phyloP scores from a whole-genome alignment of 352 stramenopile species.

The Blastocystis sp. region DNA sequence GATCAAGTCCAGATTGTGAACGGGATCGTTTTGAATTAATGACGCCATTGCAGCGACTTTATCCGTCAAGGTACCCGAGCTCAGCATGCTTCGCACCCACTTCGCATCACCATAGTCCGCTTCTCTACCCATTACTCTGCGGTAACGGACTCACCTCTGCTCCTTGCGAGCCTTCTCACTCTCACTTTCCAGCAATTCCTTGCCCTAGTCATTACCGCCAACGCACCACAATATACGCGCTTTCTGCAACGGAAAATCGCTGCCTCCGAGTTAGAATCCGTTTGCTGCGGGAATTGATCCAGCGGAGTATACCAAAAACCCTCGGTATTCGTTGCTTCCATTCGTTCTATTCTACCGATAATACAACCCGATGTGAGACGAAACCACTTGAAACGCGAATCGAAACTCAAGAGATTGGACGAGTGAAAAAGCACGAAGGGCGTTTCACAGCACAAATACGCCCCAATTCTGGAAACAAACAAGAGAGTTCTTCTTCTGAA shows the following conservation, averaged over 20 bases:
- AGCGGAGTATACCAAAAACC: conserved; percentile 17
- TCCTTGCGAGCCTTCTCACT: conserved; percentile 26
- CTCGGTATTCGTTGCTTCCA: neutral
- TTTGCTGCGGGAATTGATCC: conserved; percentile 14
- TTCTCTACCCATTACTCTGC: conserved; percentile 13
- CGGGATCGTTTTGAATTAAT: conserved; percentile 76
- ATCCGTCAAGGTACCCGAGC: conserved; percentile 80
- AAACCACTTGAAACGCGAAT: neutral
- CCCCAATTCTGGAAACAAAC: conserved; percentile 40
- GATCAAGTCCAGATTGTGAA: conserved; percentile 77
- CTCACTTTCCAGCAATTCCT: conserved; percentile 43
- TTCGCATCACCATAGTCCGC: conserved; percentile 53
- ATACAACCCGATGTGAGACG: neutral
- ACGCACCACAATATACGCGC: neutral
- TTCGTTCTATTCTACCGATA: neutral
- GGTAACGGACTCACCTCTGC: neutral
- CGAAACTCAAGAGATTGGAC: neutral
- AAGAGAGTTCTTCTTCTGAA: conserved; percentile 29
- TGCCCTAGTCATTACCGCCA: conserved; percentile 2
- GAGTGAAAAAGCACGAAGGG: too few relatives aligned
- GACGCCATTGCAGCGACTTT: conserved; percentile 80
- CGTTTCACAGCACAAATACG: neutral
- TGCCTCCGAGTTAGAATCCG: conserved; percentile 3
- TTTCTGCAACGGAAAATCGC: conserved; percentile 52
- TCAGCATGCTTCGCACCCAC: conserved; percentile 75